These are phyloP conservation scores for Silene uniflora DNA, from an alignment of 148 eudicot species.

Conservation along the genomic window DNA sequence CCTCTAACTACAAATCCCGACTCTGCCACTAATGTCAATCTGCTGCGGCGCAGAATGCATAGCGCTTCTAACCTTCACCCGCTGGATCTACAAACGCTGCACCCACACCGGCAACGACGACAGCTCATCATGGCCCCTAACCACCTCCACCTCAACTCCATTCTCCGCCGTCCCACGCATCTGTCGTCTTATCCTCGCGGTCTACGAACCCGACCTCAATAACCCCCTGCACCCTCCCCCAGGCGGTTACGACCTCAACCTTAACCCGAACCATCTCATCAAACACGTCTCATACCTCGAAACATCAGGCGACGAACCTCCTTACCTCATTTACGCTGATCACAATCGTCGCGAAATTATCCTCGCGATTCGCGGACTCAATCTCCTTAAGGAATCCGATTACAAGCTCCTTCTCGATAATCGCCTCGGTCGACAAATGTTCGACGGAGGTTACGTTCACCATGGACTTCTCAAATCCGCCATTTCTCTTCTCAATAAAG, in stretches of 20 bases:
- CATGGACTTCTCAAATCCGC: slow-evolving; percentile 82
- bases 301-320: slow-evolving; percentile 69
- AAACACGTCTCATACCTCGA: slow-evolving; percentile 68
- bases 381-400: slow-evolving; percentile 58
- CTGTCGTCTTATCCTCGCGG: slow-evolving; percentile 64
- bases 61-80: slow-evolving; percentile 46
- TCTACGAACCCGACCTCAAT: slow-evolving; percentile 67
- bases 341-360: slow-evolving; percentile 58
- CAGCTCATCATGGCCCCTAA: slow-evolving; percentile 66
- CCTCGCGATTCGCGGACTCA: slow-evolving; percentile 68
- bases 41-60: slow-evolving; percentile 61
- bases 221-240: slow-evolving; percentile 45
- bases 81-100: slow-evolving; percentile 93
- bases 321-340: slow-evolving; percentile 68
- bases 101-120: slow-evolving; percentile 84
- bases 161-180: slow-evolving; percentile 74
- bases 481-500: slow-evolving; percentile 60
- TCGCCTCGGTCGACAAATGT: slow-evolving; percentile 70
- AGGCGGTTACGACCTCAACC: slow-evolving; percentile 58
- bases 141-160: slow-evolving; percentile 51
- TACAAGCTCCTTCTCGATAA: slow-evolving; percentile 67
- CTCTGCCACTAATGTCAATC: slow-evolving; percentile 38
- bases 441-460: slow-evolving; percentile 95
- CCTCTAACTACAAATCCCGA: too few relatives aligned
- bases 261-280: slow-evolving; percentile 60